Evolutionary conservation across 345 rosid genomes (phyloP).

Genomic region (Eucalyptus curtisii): DNA sequence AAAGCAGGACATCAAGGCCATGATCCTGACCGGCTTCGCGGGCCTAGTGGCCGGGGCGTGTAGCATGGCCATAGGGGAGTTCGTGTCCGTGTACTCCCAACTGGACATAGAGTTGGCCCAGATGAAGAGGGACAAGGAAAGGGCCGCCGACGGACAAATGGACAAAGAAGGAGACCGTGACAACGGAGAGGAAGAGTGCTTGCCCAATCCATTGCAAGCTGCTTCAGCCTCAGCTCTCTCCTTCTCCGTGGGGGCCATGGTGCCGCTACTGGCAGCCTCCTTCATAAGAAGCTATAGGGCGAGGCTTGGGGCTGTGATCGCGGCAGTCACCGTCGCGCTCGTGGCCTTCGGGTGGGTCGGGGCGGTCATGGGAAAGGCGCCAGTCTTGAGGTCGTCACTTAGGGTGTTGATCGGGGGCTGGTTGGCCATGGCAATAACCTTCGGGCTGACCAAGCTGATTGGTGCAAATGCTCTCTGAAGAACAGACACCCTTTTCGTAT

Average conservation of each 20-base stretch:
- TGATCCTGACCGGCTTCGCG: constrained; percentile 85
- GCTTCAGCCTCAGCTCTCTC: constrained; percentile 86
- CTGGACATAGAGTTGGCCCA: constrained; percentile 77
- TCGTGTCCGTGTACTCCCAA: constrained; percentile 84
- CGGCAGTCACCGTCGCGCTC: constrained; percentile 51
- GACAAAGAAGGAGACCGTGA: not conserved
- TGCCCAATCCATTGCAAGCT: constrained; percentile 79
- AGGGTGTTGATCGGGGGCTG: constrained; percentile 90
- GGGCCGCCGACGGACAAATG: not conserved
- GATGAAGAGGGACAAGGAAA: constrained; percentile 29
- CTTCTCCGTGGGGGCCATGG: constrained; percentile 70
- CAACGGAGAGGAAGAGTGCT: constrained; percentile 21
- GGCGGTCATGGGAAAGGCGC: constrained; percentile 69
- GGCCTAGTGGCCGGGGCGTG: constrained; percentile 93
- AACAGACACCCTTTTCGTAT: not conserved
- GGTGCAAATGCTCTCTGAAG: constrained; percentile 45
- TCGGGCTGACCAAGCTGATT: constrained; percentile 69
- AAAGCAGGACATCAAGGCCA: constrained; percentile 60
- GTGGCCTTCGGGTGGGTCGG: constrained; percentile 68
- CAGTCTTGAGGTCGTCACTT: constrained; percentile 27
- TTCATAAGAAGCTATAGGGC: constrained; percentile 52
- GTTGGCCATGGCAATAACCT: constrained; percentile 90
- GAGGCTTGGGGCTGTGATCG: constrained; percentile 51
- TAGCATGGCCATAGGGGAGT: constrained; percentile 97
- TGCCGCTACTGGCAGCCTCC: constrained; percentile 74